These are phyloP conservation scores for Dentipellis sp. DNA, from an alignment of 768 basidiomycete genomes.

Conservation along the genomic window DNA sequence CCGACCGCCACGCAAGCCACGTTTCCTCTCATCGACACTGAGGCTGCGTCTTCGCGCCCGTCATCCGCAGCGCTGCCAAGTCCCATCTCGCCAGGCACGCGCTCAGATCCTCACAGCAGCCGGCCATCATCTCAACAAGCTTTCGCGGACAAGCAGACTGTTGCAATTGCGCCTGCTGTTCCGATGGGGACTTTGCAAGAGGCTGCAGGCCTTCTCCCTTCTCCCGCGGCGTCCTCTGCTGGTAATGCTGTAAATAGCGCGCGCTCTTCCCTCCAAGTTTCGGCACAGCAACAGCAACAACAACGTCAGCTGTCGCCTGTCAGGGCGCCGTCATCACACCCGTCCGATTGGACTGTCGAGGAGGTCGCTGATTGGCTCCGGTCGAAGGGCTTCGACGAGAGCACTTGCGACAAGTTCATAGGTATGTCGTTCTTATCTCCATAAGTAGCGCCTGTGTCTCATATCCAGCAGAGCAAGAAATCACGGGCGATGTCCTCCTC, in stretches of 20 bases:
- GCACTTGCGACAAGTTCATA: slow-evolving; percentile 77
- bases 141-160: not conserved
- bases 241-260: slow-evolving; percentile 15
- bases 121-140: not conserved
- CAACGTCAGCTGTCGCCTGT: not conserved
- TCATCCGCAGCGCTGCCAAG: slow-evolving; percentile 14
- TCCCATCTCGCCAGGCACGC: slow-evolving; percentile 17
- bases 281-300: not conserved
- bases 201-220: slow-evolving; percentile 22
- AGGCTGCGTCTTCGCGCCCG: not conserved
- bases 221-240: slow-evolving; percentile 20
- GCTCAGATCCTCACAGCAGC: slow-evolving; percentile 2
- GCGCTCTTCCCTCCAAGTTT: slow-evolving; percentile 3
- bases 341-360: slow-evolving; percentile 77
- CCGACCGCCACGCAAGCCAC: slow-evolving; percentile 21
- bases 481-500: slow-evolving; percentile 92
- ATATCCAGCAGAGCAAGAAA: slow-evolving; percentile 81
- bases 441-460: not conserved
- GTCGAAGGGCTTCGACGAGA: slow-evolving; percentile 75
- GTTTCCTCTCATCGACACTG: slow-evolving; percentile 13
- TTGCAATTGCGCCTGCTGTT: not conserved
- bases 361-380: slow-evolving; percentile 88
- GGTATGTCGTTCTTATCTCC: slow-evolving; percentile 38
- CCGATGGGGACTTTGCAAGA: slow-evolving; percentile 14
- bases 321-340: slow-evolving; percentile 25